Base-by-base conservation (phyloP, 140 eudicot genomes). In the Ambrosia hybrid region DNA sequence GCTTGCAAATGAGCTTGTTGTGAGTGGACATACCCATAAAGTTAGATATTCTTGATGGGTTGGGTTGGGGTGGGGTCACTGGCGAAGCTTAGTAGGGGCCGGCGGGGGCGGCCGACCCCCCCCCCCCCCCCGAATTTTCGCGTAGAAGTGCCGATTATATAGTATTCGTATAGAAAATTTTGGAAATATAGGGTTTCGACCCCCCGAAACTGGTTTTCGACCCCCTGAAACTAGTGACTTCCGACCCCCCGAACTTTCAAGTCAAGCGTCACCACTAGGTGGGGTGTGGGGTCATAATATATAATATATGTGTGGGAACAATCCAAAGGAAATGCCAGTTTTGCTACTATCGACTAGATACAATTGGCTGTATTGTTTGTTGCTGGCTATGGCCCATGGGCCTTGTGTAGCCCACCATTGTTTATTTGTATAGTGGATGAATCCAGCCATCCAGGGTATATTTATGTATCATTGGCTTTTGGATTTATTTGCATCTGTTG, bases 361-460 rank as follows among this genome's bases (percentile, higher is more conserved):
- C 52, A 55, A 57, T 48, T 58, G 45, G 63, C 56, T 59, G 56
- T 34, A 69, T 59, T 36, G 76, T 62, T 57, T 77, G 77, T 43
- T 63, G 82, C 77, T 78, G 68, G 68, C 59, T 51, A 10, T 67
- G 68, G 61, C 51, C 51, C 77, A 10, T 67, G 68, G 68, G 60
- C 41, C 82, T 55, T 78, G 14, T 72, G 67, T 78, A 78, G 61
- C 68, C 82, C 78, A 78, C 78, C 73, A 78, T 51, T 71, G 73
- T 36, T 62, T 62, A 21, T 26, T 62, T 62, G 26, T 78, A 17
- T 38, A 59, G 76, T 70, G 75, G 56, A 17, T 57, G 9, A 30
- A 30, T 1, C 34, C 34, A 51, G 26, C 26, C 26, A 21, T 21
- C 26, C 26, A 39, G 63, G 45, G 56, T 71, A 73, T 17, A 61